Percentiles rank a stretch among this genome's conserved stretches.
Evolutionary conservation across 2,329 filamentous ascomycete species (phyloP).

Genomic region (Alternaria consortialis): DNA sequence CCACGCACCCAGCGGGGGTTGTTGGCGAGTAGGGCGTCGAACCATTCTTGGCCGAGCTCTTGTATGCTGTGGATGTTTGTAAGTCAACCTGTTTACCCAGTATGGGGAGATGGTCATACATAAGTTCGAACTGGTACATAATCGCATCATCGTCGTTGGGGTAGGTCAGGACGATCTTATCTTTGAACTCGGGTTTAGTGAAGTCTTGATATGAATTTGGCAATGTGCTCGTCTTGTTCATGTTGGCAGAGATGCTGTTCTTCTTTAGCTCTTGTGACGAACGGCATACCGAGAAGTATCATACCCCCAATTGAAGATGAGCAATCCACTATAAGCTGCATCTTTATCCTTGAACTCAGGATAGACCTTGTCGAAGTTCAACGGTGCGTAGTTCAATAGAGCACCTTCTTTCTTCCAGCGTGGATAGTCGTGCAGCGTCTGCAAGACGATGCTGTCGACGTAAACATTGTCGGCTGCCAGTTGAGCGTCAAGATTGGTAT

Average conservation of each 20-base stretch:
- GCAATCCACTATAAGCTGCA: slow-evolving; percentile 56
- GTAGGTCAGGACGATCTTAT: slow-evolving; percentile 55
- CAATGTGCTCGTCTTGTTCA: slow-evolving; percentile 42
- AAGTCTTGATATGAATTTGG: slow-evolving; percentile 57
- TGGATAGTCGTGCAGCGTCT: slow-evolving; percentile 63
- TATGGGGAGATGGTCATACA: slow-evolving; percentile 35
- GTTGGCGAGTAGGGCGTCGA: slow-evolving; percentile 59
- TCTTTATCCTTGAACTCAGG: slow-evolving; percentile 54
- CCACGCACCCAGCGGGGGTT: slow-evolving; percentile 65
- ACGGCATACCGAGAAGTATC: too few species aligned
- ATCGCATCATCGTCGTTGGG: slow-evolving; percentile 68
- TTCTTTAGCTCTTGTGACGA: background rate
- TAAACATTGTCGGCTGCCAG: slow-evolving; percentile 47
- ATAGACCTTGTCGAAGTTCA: slow-evolving; percentile 57
- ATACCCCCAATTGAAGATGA: slow-evolving; percentile 44
- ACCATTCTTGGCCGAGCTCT: slow-evolving; percentile 58
- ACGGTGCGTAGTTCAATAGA: slow-evolving; percentile 61
- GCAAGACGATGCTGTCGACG: slow-evolving; percentile 59
- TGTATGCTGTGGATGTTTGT: slow-evolving; percentile 23
- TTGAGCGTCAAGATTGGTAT: slow-evolving; percentile 58
- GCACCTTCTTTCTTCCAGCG: slow-evolving; percentile 61
- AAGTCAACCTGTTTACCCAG: background rate
- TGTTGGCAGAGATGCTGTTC: slow-evolving; percentile 48
- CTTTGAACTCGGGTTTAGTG: slow-evolving; percentile 61
- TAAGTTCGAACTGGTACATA: slow-evolving; percentile 60